phyloP scores from a whole-genome alignment of 106 monocot genomes.

The Alisma plantagoaquatica region DNA sequence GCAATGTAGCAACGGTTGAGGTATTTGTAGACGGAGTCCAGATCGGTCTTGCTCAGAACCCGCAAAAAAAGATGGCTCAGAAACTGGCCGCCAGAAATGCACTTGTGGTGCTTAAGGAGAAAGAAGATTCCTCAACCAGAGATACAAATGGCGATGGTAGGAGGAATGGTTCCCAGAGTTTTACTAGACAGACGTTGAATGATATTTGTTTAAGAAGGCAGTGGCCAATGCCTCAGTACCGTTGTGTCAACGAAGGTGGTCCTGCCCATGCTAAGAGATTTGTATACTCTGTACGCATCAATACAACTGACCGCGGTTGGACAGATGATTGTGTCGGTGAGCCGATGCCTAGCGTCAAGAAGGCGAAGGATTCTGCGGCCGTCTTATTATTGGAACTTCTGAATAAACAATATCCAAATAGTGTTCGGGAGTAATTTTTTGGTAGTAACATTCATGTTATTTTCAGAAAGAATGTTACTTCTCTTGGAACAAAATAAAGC shows the following conservation, averaged over 20 bases:
- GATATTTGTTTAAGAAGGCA: constrained; percentile 85
- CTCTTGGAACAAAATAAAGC: too few species aligned
- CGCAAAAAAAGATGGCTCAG: constrained; percentile 99
- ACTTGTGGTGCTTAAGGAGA: constrained; percentile 67
- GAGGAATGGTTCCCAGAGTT: constrained; percentile 37
- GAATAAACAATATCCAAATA: constrained; percentile 26
- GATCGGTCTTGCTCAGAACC: constrained; percentile 79
- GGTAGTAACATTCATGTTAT: too few species aligned
- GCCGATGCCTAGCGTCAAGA: constrained; percentile 99
- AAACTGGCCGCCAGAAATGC: constrained; percentile 94
- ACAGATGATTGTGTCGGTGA: constrained; percentile 92
- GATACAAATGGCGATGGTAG: constrained; percentile 33
- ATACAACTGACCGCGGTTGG: constrained; percentile 80
- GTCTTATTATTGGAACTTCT: constrained; percentile 80
- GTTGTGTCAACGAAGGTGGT: constrained; percentile 86
- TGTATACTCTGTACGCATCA: constrained; percentile 83
- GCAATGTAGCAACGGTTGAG: constrained; percentile 81
- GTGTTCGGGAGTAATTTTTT: too few species aligned
- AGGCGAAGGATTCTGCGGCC: constrained; percentile 96
- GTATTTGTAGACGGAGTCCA: constrained; percentile 88
- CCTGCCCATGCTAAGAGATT: constrained; percentile 94
- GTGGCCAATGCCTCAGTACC: constrained; percentile 97
- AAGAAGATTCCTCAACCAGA: constrained; percentile 26
- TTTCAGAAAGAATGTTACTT: too few species aligned
- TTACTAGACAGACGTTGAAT: constrained; percentile 88